Evolutionary conservation across 1,284 basidiomycete genomes (phyloP).

Genomic region (Cryptococcus sp.): DNA sequence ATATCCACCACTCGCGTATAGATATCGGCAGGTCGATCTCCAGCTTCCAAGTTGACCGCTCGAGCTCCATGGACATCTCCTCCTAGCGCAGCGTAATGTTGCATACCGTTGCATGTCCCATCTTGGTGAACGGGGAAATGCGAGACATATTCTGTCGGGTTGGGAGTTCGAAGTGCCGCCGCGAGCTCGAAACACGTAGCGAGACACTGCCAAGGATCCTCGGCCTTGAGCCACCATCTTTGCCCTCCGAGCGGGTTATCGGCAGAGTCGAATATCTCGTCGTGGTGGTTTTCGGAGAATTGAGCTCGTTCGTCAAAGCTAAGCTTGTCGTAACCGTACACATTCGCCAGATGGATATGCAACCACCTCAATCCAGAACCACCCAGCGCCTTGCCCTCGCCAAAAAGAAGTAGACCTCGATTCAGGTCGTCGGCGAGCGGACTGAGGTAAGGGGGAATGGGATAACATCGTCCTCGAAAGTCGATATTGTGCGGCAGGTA

Average conservation of each 20-base stretch:
- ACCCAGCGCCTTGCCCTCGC: constrained; percentile 72
- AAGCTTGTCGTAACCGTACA: constrained; percentile 92
- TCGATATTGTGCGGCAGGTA: constrained; percentile 97
- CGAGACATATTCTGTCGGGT: constrained; percentile 67
- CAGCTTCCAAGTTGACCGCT: constrained; percentile 86
- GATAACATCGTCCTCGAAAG: constrained; percentile 96
- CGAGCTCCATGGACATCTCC: constrained; percentile 83
- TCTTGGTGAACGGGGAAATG: constrained; percentile 94
- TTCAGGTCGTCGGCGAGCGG: constrained; percentile 95
- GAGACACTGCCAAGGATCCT: constrained; percentile 97
- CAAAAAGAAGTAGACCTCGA: constrained; percentile 83
- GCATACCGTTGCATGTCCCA: constrained; percentile 96
- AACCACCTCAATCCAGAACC: constrained; percentile 75
- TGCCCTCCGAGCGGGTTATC: constrained; percentile 74
- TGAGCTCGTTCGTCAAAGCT: constrained; percentile 83
- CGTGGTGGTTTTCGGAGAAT: constrained; percentile 69
- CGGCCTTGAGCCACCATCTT: constrained; percentile 85
- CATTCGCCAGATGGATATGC: constrained; percentile 87
- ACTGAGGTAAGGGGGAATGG: constrained; percentile 90
- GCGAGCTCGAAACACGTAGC: constrained; percentile 84
- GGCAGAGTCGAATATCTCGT: constrained; percentile 77
- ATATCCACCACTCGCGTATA: constrained; percentile 86
- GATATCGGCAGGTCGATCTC: constrained; percentile 88
- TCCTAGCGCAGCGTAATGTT: constrained; percentile 97
- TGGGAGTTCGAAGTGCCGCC: constrained; percentile 65